phyloP scores from a whole-genome alignment of 228 moss, liverwort and hornwort species.

The Sphagnum fallax region DNA sequence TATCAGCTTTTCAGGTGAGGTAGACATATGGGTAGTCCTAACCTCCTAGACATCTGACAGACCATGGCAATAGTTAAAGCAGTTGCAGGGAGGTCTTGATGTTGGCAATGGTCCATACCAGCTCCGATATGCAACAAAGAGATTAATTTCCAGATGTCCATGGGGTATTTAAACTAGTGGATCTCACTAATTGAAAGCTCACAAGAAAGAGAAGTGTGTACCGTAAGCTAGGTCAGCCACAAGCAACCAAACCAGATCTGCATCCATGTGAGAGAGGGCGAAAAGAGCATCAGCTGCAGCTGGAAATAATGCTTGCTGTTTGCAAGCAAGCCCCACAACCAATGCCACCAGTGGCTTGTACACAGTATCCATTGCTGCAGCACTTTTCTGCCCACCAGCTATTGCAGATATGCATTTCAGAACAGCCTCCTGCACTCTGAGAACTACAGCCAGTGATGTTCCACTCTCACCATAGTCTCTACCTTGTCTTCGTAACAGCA shows the following conservation, averaged over 20 bases:
- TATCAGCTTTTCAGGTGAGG: too few species aligned
- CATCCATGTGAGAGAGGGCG: slow-evolving; percentile 70
- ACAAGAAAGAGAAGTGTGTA: slow-evolving; percentile 4
- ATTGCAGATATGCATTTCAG: slow-evolving; percentile 61
- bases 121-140: too few species aligned
- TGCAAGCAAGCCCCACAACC: slow-evolving; percentile 74
- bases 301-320: slow-evolving; percentile 45
- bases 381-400: slow-evolving; percentile 57
- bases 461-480: slow-evolving; percentile 31
- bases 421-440: slow-evolving; percentile 78
- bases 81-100: background rate
- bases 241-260: slow-evolving; percentile 83
- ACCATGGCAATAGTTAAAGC: background rate
- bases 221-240: slow-evolving; percentile 71
- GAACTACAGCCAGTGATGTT: slow-evolving; percentile 50
- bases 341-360: slow-evolving; percentile 69
- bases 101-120: too few species aligned
- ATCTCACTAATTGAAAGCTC: background rate
- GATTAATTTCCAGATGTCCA: too few species aligned
- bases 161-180: too few species aligned
- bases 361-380: slow-evolving; percentile 55
- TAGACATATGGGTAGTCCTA: too few species aligned
- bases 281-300: slow-evolving; percentile 57
- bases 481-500: slow-evolving; percentile 43
- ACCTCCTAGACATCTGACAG: too few species aligned